Evolutionary conservation across 768 basidiomycete genomes (phyloP), one percentile per base, ranked within the genome.

Genomic region (Lyophyllum shimeji): DNA sequence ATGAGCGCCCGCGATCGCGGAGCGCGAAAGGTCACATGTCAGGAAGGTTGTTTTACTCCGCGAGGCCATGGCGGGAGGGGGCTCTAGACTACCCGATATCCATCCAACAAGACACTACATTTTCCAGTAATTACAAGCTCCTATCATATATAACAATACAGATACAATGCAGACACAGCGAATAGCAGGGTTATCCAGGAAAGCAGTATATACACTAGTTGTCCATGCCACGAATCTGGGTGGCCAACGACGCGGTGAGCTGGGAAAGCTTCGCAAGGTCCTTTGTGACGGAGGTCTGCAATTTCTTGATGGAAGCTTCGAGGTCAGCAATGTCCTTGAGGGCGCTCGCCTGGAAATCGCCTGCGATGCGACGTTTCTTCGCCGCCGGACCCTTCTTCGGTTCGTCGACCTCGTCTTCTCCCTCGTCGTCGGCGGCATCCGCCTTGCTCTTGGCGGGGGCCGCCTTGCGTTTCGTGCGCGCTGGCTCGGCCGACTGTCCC

Each of bases 401-500:
- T 40, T 68, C 71, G 18, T 74, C 70, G n/a, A 70, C 69, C 39
- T 71, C 65, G 40, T 70, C 69, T n/a, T 74, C 67, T n/a, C 70
- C 74, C 9, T 67, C 68, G 21, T 71, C 70, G 15, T 50, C 50
- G 23, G 31, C 69, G 58, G 63, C 65, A 39, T 71, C 69, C n/a
- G 62, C 56, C 55, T 73, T 75, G 46, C 69, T 70, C 65, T 71
- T 73, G 27, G 24, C 29, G 23, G 55, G 29, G 18, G 46, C 49
- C 17, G 59, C 56, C 46, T 65, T 69, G 34, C 68, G 68, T 55
- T 69, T 69, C 23, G 63, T 56, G n/a, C 68, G 62, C 27, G 50
- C 51, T 21, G 65, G 58, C 20, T 60, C 62, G 15, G 34, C 48
- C 18, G 63, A 52, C 29, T 53, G 39, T 9, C 53, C 55, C 18